Percentiles rank a stretch among this genome's conserved stretches.
phyloP scores from a whole-genome alignment of 1,139 yeast species.

The Pichia sp. region DNA sequence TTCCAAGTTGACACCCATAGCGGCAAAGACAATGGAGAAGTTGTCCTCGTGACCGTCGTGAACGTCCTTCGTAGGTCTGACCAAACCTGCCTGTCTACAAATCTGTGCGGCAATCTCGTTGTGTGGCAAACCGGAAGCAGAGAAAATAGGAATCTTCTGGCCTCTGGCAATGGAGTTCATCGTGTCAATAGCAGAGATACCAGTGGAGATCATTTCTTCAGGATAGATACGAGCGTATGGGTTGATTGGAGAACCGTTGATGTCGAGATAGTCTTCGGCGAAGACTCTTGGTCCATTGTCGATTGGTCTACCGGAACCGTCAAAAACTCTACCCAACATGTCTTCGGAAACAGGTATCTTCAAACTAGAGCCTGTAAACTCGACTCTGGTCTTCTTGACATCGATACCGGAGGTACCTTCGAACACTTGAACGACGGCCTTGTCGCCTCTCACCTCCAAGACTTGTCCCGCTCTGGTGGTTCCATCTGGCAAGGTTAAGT shows the following conservation, averaged over 20 bases:
- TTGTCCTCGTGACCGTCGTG: conserved; percentile 99
- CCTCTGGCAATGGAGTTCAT: conserved; percentile 99
- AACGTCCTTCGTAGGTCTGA: conserved; percentile 98
- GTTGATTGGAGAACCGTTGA: conserved; percentile 97
- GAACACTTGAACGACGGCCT: conserved; percentile 97
- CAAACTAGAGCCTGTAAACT: conserved; percentile 91
- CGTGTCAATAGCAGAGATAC: conserved; percentile 96
- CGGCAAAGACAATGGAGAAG: conserved; percentile 98
- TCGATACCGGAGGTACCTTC: conserved; percentile 98
- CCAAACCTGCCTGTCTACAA: conserved; percentile 99
- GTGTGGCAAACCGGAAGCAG: conserved; percentile 99
- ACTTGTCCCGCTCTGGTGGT: conserved; percentile 94
- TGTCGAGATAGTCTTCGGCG: conserved; percentile 97
- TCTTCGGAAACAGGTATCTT: conserved; percentile 96
- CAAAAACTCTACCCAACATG: conserved; percentile 94
- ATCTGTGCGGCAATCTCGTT: conserved; percentile 99
- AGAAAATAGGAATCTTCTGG: conserved; percentile 96
- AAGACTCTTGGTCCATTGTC: conserved; percentile 98
- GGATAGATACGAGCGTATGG: conserved; percentile 98
- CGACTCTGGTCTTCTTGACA: conserved; percentile 94
- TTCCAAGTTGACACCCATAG: conserved; percentile 94
- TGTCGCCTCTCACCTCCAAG: conserved; percentile 91
- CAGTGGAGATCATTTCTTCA: conserved; percentile 99
- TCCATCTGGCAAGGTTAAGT: conserved; percentile 94
- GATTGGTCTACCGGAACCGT: conserved; percentile 98